Conservation (phyloP, 129 eudicot genomes). For the Lonicera japonica region DNA sequence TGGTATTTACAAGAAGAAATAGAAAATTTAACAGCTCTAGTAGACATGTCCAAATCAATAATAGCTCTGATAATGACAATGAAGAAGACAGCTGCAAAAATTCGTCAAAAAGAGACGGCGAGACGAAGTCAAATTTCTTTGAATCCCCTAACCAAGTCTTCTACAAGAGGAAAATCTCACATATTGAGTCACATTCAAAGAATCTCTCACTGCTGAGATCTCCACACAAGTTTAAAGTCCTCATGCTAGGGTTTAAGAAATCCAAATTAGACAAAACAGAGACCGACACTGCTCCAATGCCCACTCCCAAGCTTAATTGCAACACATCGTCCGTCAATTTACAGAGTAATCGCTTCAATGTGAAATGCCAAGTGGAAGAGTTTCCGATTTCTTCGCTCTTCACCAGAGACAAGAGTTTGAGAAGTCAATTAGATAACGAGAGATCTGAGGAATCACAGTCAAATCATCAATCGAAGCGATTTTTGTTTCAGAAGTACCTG, state of each 20-base stretch:
- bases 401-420: slow-evolving; percentile 26
- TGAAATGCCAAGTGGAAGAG: slow-evolving; percentile 18
- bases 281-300: neutral
- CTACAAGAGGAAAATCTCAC: neutral
- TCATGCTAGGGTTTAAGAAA: slow-evolving; percentile 25
- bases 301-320: slow-evolving; percentile 3
- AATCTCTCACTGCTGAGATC: slow-evolving; percentile 22
- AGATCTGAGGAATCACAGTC: slow-evolving; percentile 1
- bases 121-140: neutral
- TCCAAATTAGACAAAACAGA: slow-evolving; percentile 11
- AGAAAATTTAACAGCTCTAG: no score
- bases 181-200: no score
- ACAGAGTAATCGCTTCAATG: slow-evolving; percentile 15
- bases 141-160: slow-evolving; percentile 15
- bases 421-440: slow-evolving; percentile 15
- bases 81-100: neutral
- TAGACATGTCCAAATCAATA: neutral
- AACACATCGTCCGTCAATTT: neutral
- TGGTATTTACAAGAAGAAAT: slow-evolving; percentile 9
- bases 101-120: neutral
- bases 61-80: slow-evolving; percentile 6
- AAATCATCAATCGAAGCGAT: neutral
- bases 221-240: slow-evolving; percentile 19
- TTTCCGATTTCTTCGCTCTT: slow-evolving; percentile 6
- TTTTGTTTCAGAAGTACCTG: slow-evolving; percentile 22